phyloP scores from a whole-genome alignment of 2,329 filamentous ascomycete genomes.

The Hypomyces rosellus region DNA sequence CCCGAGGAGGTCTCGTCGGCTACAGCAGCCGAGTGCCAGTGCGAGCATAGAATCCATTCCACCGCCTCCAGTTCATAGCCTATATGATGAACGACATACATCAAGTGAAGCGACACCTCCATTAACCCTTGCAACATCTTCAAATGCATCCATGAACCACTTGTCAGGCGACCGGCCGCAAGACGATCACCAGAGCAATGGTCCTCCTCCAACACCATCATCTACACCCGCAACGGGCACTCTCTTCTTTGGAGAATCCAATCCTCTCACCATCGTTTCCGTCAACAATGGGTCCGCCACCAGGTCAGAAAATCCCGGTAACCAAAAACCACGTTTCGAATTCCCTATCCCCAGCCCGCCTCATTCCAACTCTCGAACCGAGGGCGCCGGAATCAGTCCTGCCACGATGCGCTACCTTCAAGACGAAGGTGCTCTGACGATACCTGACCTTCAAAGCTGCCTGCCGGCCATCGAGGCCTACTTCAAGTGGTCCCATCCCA shows the following conservation, averaged over 20 bases:
- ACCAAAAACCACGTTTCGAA: constrained; percentile 20
- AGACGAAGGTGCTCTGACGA: constrained; percentile 37
- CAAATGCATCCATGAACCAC: neutral
- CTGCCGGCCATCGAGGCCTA: constrained; percentile 43
- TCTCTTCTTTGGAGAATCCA: constrained; percentile 34
- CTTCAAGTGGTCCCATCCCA: constrained; percentile 51
- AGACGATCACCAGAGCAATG: neutral
- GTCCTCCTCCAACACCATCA: neutral
- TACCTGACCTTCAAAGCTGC: constrained; percentile 37
- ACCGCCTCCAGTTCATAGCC: too few relatives aligned
- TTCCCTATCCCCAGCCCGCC: constrained; percentile 26
- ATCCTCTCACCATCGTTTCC: constrained; percentile 31
- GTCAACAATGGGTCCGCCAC: constrained; percentile 14
- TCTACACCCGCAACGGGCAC: constrained; percentile 17
- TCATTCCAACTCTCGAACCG: constrained; percentile 14
- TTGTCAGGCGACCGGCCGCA: constrained; percentile 1
- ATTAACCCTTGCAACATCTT: neutral
- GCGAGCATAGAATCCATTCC: neutral
- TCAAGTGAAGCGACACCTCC: neutral
- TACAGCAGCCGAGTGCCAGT: constrained; percentile 11
- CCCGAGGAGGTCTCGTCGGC: constrained; percentile 16
- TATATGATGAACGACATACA: too few relatives aligned
- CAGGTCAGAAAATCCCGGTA: neutral
- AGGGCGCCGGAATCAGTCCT: constrained; percentile 35
- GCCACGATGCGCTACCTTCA: constrained; percentile 43